These are phyloP conservation scores for Kwoniella heveanensis DNA, from an alignment of 768 basidiomycete species.

Conservation along the genomic window DNA sequence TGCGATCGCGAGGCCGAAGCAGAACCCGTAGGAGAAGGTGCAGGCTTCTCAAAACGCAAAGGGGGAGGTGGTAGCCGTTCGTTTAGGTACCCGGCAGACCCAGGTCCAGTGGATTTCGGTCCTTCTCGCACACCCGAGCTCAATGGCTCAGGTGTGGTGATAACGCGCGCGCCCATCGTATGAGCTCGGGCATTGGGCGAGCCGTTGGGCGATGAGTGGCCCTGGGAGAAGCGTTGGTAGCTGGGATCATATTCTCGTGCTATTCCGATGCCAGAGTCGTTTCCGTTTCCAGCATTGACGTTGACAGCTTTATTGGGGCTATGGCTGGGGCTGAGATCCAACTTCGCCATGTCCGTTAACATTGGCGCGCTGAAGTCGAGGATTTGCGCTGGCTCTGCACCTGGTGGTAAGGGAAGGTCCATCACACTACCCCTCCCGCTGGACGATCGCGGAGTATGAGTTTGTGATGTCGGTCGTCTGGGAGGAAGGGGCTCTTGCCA, in stretches of 20 bases:
- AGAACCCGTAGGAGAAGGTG: neutral
- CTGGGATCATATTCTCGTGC: neutral
- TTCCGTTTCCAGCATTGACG: no score
- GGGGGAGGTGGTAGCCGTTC: slow-evolving; percentile 19
- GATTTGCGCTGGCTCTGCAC: slow-evolving; percentile 36
- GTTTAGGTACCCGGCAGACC: neutral
- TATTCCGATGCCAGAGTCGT: neutral
- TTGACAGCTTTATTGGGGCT: neutral
- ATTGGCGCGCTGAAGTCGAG: slow-evolving; percentile 26
- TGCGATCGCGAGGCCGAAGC: neutral
- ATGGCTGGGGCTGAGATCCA: slow-evolving; percentile 13
- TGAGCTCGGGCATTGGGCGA: neutral
- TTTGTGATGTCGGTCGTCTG: slow-evolving; percentile 1
- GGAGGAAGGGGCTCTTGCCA: slow-evolving; percentile 27
- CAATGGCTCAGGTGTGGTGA: slow-evolving; percentile 1
- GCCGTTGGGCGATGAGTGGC: neutral
- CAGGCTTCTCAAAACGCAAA: slow-evolving; percentile 14
- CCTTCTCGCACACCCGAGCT: neutral
- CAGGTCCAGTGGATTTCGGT: neutral
- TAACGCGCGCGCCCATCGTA: neutral
- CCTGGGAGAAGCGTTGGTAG: neutral
- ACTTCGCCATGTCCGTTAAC: slow-evolving; percentile 12
- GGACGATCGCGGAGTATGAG: slow-evolving; percentile 6
- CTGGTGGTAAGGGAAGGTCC: slow-evolving; percentile 36
- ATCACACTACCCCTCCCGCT: slow-evolving; percentile 13